A percentile compares a stretch with the other conserved stretches of the same genome.
Conservation (phyloP, 345 rosid genomes). For the Rubroshorea leprosula region DNA sequence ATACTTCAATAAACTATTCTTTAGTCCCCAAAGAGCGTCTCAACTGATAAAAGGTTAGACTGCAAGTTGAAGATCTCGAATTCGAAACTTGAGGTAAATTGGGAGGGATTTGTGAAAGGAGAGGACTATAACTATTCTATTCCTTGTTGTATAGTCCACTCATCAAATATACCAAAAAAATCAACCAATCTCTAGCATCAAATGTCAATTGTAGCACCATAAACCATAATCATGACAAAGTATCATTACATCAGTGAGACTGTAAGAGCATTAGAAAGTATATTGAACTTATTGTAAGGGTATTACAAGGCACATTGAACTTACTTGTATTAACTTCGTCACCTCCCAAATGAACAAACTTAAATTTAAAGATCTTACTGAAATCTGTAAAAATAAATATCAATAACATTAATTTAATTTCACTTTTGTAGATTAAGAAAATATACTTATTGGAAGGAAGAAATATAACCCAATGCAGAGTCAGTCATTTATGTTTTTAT, state of each 20-base stretch:
- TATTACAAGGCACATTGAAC: not conserved
- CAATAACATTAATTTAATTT: constrained; percentile 2
- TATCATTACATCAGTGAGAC: not conserved
- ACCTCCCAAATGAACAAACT: constrained; percentile 77
- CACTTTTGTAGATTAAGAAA: constrained; percentile 3
- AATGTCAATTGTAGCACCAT: not conserved
- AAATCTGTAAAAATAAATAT: constrained; percentile 20
- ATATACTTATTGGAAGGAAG: not conserved
- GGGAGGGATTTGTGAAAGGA: too few species aligned
- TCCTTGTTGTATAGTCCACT: too few species aligned
- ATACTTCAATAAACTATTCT: too few species aligned
- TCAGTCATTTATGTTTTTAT: not conserved
- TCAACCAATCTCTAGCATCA: not conserved
- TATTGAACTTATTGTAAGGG: too few species aligned
- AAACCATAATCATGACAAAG: not conserved
- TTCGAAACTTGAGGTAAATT: too few species aligned
- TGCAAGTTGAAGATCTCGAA: too few species aligned
- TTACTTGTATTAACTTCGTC: constrained; percentile 72
- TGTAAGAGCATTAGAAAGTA: not conserved
- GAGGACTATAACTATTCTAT: too few species aligned
- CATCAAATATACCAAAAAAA: constrained; percentile 31
- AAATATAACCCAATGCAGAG: not conserved
- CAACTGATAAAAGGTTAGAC: too few species aligned
- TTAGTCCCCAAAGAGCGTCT: too few species aligned
- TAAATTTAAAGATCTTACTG: constrained; percentile 71